Percentiles rank a stretch among this genome's conserved stretches.
These are phyloP conservation scores for Hirsutella minnesotensis DNA, from an alignment of 2,329 filamentous ascomycete genomes.

Conservation along the genomic window DNA sequence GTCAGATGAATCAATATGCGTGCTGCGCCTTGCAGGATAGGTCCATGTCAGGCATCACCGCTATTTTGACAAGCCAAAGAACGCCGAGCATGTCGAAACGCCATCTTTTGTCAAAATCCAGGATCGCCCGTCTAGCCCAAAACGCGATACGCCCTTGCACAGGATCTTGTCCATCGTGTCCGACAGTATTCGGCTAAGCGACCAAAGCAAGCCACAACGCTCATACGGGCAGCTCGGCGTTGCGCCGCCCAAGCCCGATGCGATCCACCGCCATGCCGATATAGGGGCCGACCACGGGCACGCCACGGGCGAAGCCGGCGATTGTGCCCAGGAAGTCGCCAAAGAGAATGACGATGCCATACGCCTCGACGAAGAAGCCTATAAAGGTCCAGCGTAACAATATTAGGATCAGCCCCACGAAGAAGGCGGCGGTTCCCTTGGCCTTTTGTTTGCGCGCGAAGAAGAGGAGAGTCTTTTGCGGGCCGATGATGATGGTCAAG, in stretches of 20 bases:
- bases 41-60: too few species aligned
- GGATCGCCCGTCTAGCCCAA: too few species aligned
- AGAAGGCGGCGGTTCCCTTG: slow-evolving; percentile 83
- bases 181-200: not conserved
- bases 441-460: slow-evolving; percentile 90
- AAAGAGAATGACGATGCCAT: slow-evolving; percentile 87
- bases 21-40: not conserved
- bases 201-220: not conserved
- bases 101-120: too few species aligned
- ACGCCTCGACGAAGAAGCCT: slow-evolving; percentile 82
- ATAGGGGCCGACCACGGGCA: slow-evolving; percentile 79
- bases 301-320: slow-evolving; percentile 70
- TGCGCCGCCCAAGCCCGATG: slow-evolving; percentile 55
- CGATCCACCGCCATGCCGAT: slow-evolving; percentile 65
- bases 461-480: slow-evolving; percentile 83
- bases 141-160: too few species aligned
- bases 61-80: too few species aligned
- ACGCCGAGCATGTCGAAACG: not conserved
- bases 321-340: slow-evolving; percentile 95
- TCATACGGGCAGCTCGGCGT: slow-evolving; percentile 69
- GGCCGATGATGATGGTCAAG: slow-evolving; percentile 88
- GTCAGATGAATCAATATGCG: slow-evolving; percentile 1
- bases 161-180: too few species aligned
- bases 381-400: slow-evolving; percentile 82
- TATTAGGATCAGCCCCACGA: slow-evolving; percentile 71